Conservation (phyloP, 371 early-diverging fungal genomes). For the Actinomortierella ambigua region DNA sequence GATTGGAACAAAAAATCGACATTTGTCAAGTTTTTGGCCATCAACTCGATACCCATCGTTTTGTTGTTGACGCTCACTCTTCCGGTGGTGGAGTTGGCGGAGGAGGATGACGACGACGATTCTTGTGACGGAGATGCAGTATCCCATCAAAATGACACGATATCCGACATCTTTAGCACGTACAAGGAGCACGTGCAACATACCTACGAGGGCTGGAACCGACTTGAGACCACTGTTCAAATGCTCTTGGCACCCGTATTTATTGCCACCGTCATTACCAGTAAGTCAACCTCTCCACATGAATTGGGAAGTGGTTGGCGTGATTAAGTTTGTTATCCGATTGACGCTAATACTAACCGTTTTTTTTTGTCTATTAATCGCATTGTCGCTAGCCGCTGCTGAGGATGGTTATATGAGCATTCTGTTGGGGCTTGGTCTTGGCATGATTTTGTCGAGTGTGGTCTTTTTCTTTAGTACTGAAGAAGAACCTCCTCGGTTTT, state of each 20-base stretch:
- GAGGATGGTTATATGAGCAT: slow-evolving; percentile 22
- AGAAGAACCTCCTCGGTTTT: slow-evolving; percentile 29
- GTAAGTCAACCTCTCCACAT: slow-evolving; percentile 11
- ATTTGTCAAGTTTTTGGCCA: slow-evolving; percentile 55
- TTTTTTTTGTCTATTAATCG: neutral
- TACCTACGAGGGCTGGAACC: slow-evolving; percentile 34
- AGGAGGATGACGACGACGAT: slow-evolving; percentile 17
- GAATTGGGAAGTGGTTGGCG: neutral
- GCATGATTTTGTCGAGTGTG: slow-evolving; percentile 7
- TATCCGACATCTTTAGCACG: slow-evolving; percentile 3
- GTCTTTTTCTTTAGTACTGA: slow-evolving; percentile 28
- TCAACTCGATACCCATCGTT: slow-evolving; percentile 59
- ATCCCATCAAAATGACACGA: slow-evolving; percentile 1
- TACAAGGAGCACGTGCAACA: neutral
- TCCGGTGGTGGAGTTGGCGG: slow-evolving; percentile 60
- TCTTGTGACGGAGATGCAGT: slow-evolving; percentile 36
- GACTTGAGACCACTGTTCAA: slow-evolving; percentile 34
- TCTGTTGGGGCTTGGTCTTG: slow-evolving; percentile 8
- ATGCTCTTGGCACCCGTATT: slow-evolving; percentile 36
- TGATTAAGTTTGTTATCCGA: neutral
- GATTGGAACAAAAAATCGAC: slow-evolving; percentile 57
- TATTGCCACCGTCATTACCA: slow-evolving; percentile 35
- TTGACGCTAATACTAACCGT: neutral
- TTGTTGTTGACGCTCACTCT: slow-evolving; percentile 59
- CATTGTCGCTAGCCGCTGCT: slow-evolving; percentile 16